Conservation (phyloP, 371 early-diverging fungal genomes). For the Umbelopsis sp. region DNA sequence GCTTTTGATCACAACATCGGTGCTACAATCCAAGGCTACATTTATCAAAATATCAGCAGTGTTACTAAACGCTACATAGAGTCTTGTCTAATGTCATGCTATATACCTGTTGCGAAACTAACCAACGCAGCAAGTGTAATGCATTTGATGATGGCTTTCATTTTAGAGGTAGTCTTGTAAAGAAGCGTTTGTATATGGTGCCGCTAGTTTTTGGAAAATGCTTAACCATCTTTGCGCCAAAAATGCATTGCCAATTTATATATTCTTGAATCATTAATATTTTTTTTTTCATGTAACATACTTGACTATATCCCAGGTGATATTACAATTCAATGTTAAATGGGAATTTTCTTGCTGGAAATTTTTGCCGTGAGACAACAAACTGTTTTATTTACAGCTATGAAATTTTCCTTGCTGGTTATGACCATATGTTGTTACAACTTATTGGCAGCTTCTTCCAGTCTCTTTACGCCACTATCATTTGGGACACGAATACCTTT, state of each 20-base stretch:
- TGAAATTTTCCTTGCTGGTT: neutral
- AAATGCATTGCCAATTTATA: neutral
- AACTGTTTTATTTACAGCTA: too few species aligned
- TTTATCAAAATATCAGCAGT: neutral
- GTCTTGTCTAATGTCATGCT: neutral
- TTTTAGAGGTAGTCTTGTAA: neutral
- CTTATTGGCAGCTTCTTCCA: neutral
- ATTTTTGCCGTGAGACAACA: too few species aligned
- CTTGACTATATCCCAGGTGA: too few species aligned
- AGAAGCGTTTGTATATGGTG: neutral
- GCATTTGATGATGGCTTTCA: neutral
- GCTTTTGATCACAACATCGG: constrained; percentile 22
- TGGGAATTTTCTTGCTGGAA: too few species aligned
- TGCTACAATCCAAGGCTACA: constrained; percentile 22
- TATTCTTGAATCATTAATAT: neutral
- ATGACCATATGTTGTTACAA: neutral
- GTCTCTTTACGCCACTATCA: neutral
- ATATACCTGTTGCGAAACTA: constrained; percentile 8
- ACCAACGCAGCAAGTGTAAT: neutral
- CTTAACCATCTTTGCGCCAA: neutral
- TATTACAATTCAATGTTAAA: too few species aligned
- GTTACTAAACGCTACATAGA: neutral
- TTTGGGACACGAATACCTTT: constrained; percentile 5
- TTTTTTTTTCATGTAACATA: neutral
- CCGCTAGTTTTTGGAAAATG: neutral